Percentiles rank a stretch among this genome's conserved stretches.
Conservation (phyloP, 2,329 filamentous ascomycete species). For the Exophiala calicioides region DNA sequence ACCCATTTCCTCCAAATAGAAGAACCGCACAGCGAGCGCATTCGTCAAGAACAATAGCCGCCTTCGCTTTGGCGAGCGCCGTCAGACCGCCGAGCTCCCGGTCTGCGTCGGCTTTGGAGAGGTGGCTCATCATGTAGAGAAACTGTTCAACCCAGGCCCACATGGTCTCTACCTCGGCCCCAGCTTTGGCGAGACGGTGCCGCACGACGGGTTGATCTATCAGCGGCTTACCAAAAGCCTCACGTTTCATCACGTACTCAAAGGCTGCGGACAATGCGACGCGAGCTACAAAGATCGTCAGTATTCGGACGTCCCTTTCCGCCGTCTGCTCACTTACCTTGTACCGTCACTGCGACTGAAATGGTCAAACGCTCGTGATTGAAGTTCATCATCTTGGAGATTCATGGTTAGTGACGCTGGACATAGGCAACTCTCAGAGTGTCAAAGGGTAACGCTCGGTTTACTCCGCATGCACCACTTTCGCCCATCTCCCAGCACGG, state of each 20-base stretch:
- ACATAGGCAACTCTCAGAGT: no score
- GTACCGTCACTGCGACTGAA: constrained; percentile 63
- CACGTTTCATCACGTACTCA: constrained; percentile 64
- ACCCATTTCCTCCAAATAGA: constrained; percentile 75
- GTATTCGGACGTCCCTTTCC: no score
- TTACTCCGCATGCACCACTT: no score
- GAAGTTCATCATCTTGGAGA: constrained; percentile 82
- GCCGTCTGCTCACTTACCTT: no score
- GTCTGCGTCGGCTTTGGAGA: constrained; percentile 52
- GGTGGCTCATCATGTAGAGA: constrained; percentile 53
- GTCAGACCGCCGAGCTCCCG: constrained; percentile 67
- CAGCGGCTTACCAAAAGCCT: constrained; percentile 67
- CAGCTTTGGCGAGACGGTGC: constrained; percentile 69
- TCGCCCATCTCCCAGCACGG: no score
- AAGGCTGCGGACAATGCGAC: constrained; percentile 63
- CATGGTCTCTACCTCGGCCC: constrained; percentile 67
- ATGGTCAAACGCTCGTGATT: constrained; percentile 74
- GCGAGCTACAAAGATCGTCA: no score
- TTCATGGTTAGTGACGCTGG: no score
- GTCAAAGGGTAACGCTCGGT: no score
- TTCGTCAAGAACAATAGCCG: constrained; percentile 70
- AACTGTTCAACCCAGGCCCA: constrained; percentile 63
- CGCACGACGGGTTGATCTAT: constrained; percentile 75
- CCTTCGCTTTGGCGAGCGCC: constrained; percentile 70
- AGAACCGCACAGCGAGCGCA: constrained; percentile 69